A percentile compares a stretch with the other conserved stretches of the same genome.
Conservation (phyloP, 1,139 yeast genomes). For the Geotrichum candidum region DNA sequence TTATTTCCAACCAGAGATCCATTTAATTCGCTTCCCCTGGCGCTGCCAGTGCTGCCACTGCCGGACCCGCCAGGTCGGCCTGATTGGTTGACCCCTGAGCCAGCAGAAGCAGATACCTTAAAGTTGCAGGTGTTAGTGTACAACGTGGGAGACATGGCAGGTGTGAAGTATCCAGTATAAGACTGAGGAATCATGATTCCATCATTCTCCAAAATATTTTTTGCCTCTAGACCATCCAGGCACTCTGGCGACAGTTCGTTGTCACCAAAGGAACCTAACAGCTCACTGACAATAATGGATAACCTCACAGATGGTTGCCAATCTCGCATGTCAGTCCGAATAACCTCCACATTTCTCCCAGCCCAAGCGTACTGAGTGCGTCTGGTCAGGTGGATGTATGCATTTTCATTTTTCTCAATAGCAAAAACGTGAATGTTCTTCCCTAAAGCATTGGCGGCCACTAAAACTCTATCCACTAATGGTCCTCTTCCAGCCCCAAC, state of each 20-base stretch:
- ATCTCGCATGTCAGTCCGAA: slow-evolving; percentile 52
- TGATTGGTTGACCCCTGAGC: slow-evolving; percentile 7
- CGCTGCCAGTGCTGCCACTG: background rate
- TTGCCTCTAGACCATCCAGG: slow-evolving; percentile 34
- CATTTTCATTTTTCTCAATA: slow-evolving; percentile 67
- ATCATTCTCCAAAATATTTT: slow-evolving; percentile 28
- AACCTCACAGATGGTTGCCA: slow-evolving; percentile 47
- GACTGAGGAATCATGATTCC: slow-evolving; percentile 59
- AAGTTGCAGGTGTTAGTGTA: slow-evolving; percentile 23
- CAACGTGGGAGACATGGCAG: slow-evolving; percentile 54
- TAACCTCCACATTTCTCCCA: slow-evolving; percentile 41
- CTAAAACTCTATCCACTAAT: slow-evolving; percentile 49
- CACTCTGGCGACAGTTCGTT: slow-evolving; percentile 88
- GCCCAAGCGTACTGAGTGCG: slow-evolving; percentile 31
- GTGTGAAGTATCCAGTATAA: slow-evolving; percentile 54
- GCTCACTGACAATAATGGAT: slow-evolving; percentile 56
- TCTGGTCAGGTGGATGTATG: slow-evolving; percentile 39
- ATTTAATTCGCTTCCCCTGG: background rate
- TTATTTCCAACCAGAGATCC: slow-evolving; percentile 19
- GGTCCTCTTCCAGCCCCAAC: slow-evolving; percentile 91
- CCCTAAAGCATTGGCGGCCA: slow-evolving; percentile 39
- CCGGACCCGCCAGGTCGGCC: slow-evolving; percentile 3
- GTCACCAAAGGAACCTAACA: slow-evolving; percentile 87
- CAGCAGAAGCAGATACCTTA: slow-evolving; percentile 9
- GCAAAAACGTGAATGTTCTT: slow-evolving; percentile 43